Evolutionary conservation across 1,284 basidiomycete species (phyloP), one percentile per base, ranked within the genome.

Genomic region (Gastroboletus turbinatus): DNA sequence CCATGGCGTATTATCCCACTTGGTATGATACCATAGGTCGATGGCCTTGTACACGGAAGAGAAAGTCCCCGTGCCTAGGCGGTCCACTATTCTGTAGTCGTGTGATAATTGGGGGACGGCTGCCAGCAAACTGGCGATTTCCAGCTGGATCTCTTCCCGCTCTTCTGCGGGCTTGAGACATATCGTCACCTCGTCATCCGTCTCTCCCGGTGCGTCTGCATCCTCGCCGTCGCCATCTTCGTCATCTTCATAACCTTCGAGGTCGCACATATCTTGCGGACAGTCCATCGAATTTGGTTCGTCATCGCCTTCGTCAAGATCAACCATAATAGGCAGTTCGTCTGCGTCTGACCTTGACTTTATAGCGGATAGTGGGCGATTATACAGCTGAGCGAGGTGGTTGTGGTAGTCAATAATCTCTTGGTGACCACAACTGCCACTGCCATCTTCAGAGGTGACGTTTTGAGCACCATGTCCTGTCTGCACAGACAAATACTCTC

Each of bases 41-140:
- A 96, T 76, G 0, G 96, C 96, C 67, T 99, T 98, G 81, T 98
- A 99, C 11, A 99, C 96, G 10, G 95, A 96, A 0, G 96, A 98
- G 75, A 99, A 99, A 2, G 96, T 99, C 25, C 96, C 94, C 60
- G 96, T 98, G 16, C 96, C 96, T 0, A 99, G 82, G 7, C 95
- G 83, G 75, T 98, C 96, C 27, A 98, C 75, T 25, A 98, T 79
- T 56, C 80, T 82, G 78, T 97, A 99, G 62, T 90, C 78, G n/a
- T 78, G 72, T 5, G 74, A 70, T 42, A 95, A 78, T 11, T 79
- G 71, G 0, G 88, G 87, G 2, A 96, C 83, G 16, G 82, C 77
- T 1, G 69, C 66, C 59, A 82, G 73, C 19, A 91, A 78, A 61
- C 87, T 82, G 0, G 70, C 67, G 30, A 98, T 95, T 72, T 96